These are phyloP conservation scores for Cryptosporidium canis DNA, from an alignment of 169 alveolate species.

Conservation along the genomic window DNA sequence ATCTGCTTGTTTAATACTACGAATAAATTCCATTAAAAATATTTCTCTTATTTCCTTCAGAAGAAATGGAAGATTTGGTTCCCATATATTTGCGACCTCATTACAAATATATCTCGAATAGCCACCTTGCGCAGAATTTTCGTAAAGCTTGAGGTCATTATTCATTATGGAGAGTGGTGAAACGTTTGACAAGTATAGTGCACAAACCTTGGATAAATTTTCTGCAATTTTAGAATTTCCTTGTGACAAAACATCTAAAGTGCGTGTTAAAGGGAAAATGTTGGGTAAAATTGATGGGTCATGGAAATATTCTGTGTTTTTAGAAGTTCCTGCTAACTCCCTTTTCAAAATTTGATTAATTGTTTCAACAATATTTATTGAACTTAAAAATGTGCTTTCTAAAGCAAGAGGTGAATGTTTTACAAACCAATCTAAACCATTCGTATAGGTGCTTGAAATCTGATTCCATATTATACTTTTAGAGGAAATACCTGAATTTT, in stretches of 20 bases:
- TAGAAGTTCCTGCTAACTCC: background rate
- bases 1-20: constrained; percentile 49
- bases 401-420: background rate
- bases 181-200: background rate
- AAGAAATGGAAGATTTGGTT: constrained; percentile 37
- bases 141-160: background rate
- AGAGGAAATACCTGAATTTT: background rate
- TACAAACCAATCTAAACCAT: constrained; percentile 65
- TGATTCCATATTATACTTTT: constrained; percentile 38
- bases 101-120: constrained; percentile 2
- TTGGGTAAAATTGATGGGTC: constrained; percentile 46
- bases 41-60: background rate
- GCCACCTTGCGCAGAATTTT: background rate
- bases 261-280: background rate
- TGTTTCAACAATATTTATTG: constrained; percentile 2
- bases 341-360: background rate
- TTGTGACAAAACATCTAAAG: background rate
- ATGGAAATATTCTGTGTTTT: constrained; percentile 1
- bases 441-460: constrained; percentile 15
- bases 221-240: background rate
- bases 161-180: background rate
- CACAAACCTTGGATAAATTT: background rate
- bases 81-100: constrained; percentile 21
- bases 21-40: constrained; percentile 44
- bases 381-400: constrained; percentile 27